Evolutionary conservation across 1,284 basidiomycete genomes (phyloP), one percentile per base, ranked within the genome.

Genomic region (Ganoderma resinaceum): DNA sequence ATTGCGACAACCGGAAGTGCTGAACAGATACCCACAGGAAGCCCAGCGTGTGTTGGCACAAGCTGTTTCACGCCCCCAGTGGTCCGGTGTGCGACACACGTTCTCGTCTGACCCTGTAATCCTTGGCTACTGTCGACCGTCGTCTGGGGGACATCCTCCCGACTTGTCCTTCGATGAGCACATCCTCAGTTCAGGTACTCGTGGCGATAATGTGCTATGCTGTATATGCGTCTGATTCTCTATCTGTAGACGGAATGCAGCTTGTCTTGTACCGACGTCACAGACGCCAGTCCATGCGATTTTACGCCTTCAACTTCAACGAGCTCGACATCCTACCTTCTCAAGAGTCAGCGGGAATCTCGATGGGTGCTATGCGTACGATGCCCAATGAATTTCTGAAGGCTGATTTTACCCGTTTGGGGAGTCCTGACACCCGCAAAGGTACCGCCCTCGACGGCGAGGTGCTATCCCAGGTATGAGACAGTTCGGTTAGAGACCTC

Each of bases 271-370:
- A 75, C 53, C 49, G 49, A 57, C 66, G 70, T 18, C 71, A 71
- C 33, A 69, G 53, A 38, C 65, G 70, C 12, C 70, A 65, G 12
- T 65, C 65, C 12, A 75, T 75, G 74, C 63, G 70, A 26, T 75
- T 73, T 66, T 75, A 75, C 52, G 61, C 72, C 7, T 70, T 75
- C 53, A 70, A 74, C 62, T 70, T 70, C 64, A 68, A 37, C 58
- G 74, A 73, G 59, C 66, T 75, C 14, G 74, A 75, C 49, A 73
- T 75, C 4, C 65, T 72, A 3, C 74, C 72, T 1, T 69, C 67
- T 2, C 74, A 74, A 35, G 65, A 63, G 9, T 35, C 65, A 2
- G 16, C 37, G 5, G 29, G 49, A 12, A 35, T 31, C 29, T 23
- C 49, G 1, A 14, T n/a, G 3, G n/a, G 31, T 3, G 5, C 14